phyloP scores from a whole-genome alignment of 768 basidiomycete species.

The Piloderma croceum region DNA sequence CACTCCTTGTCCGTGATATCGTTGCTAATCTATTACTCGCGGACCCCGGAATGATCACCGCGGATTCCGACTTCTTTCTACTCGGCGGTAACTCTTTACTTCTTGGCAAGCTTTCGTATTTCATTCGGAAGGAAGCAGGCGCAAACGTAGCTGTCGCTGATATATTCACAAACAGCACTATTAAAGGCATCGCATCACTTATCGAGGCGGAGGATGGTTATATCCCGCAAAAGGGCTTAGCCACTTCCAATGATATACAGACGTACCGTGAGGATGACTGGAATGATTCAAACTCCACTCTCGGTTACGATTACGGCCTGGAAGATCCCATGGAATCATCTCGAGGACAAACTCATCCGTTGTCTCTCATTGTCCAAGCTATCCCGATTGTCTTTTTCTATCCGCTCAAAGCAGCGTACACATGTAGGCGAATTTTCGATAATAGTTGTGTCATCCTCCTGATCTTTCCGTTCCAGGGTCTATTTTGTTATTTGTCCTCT shows the following conservation, averaged over 20 bases:
- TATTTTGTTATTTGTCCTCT: constrained; percentile 33
- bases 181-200: constrained; percentile 35
- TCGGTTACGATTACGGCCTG: not conserved
- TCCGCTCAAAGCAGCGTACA: constrained; percentile 38
- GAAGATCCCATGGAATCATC: constrained; percentile 16
- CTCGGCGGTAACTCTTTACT: constrained; percentile 41
- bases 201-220: constrained; percentile 27
- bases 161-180: constrained; percentile 38
- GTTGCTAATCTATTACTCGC: constrained; percentile 28
- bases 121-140: constrained; percentile 35
- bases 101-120: constrained; percentile 41
- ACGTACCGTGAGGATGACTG: not conserved
- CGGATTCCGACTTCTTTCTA: constrained; percentile 38
- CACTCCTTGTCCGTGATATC: constrained; percentile 33
- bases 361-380: constrained; percentile 36
- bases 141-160: constrained; percentile 32
- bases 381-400: constrained; percentile 40
- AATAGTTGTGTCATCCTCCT: not conserved
- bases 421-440: constrained; percentile 24
- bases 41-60: constrained; percentile 24
- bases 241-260: no score
- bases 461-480: constrained; percentile 27
- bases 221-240: no score
- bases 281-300: not conserved
- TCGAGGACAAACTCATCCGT: constrained; percentile 32